These are phyloP conservation scores for Eremothecium cymbalariae DNA, from an alignment of 1,139 yeast genomes.

Conservation along the genomic window DNA sequence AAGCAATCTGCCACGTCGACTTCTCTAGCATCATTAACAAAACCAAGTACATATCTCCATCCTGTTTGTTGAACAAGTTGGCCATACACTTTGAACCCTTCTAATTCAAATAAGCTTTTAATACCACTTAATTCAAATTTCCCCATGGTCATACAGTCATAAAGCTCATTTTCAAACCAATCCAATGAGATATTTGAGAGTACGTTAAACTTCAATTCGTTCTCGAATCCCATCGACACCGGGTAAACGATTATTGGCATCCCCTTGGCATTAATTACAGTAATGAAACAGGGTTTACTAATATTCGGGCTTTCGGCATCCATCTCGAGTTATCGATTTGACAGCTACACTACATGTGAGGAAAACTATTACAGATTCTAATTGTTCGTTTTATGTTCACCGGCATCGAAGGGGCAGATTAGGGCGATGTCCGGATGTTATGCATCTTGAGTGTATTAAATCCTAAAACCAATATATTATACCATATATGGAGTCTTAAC, in stretches of 20 bases:
- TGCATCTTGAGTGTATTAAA: not conserved
- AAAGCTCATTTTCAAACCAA: constrained; percentile 27
- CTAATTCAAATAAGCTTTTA: constrained; percentile 23
- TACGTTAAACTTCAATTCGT: constrained; percentile 25
- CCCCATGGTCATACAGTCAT: constrained; percentile 16
- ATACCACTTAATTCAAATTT: not conserved
- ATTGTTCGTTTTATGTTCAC: no score
- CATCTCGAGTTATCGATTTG: no score
- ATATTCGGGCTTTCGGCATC: not conserved
- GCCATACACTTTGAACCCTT: constrained; percentile 27
- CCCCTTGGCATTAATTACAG: constrained; percentile 22
- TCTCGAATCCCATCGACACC: constrained; percentile 12
- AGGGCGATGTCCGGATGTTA: not conserved
- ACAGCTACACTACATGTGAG: no score
- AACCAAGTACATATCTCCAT: constrained; percentile 27
- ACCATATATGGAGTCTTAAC: no score
- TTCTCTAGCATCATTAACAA: constrained; percentile 13
- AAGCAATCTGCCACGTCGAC: constrained; percentile 17
- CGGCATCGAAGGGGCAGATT: not conserved
- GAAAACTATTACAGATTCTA: no score
- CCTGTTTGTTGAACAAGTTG: constrained; percentile 25
- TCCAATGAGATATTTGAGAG: constrained; percentile 29
- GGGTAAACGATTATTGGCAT: constrained; percentile 25
- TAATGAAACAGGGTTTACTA: constrained; percentile 19
- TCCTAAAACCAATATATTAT: no score